phyloP scores from a whole-genome alignment of 2,329 filamentous ascomycete species.

The Nannizziopsis arthrosporioides region DNA sequence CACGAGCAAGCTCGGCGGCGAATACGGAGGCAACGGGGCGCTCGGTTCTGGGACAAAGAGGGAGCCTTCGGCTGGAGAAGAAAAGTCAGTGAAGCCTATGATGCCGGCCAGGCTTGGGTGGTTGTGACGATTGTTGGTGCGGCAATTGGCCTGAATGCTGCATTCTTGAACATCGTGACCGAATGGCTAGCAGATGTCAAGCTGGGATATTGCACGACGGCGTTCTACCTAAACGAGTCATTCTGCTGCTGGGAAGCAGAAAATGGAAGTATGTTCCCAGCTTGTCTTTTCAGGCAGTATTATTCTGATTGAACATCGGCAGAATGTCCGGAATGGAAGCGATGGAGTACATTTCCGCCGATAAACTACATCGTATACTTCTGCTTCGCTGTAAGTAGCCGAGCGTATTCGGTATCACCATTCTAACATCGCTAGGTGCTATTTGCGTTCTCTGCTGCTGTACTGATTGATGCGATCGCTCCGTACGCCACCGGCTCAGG shows the following conservation, averaged over 20 bases:
- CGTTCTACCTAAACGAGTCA: conserved; percentile 91
- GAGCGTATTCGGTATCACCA: background rate
- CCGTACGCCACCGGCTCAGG: conserved; percentile 94
- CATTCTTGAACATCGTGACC: conserved; percentile 84
- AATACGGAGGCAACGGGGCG: conserved; percentile 58
- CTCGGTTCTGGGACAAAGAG: conserved; percentile 57
- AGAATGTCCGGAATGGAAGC: conserved; percentile 81
- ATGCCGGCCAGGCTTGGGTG: conserved; percentile 95
- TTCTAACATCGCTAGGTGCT: conserved; percentile 41
- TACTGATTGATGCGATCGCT: conserved; percentile 78
- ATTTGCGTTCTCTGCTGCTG: conserved; percentile 72
- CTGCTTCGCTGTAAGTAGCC: conserved; percentile 56
- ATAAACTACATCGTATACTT: conserved; percentile 85
- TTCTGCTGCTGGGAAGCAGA: conserved; percentile 98
- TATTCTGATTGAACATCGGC: conserved; percentile 4
- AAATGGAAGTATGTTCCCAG: conserved; percentile 45
- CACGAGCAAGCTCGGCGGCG: conserved; percentile 77
- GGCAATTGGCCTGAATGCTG: conserved; percentile 89
- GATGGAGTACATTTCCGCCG: conserved; percentile 67
- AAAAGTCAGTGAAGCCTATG: conserved; percentile 73
- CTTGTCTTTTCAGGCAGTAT: background rate
- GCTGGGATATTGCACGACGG: conserved; percentile 86
- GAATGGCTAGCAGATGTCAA: conserved; percentile 97
- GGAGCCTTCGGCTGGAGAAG: conserved; percentile 67
- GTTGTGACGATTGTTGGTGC: conserved; percentile 84